Evolutionary conservation across 1,139 yeast genomes (phyloP), one percentile per base, ranked within the genome.

Genomic region (Debaryomyces psychrophilus): DNA sequence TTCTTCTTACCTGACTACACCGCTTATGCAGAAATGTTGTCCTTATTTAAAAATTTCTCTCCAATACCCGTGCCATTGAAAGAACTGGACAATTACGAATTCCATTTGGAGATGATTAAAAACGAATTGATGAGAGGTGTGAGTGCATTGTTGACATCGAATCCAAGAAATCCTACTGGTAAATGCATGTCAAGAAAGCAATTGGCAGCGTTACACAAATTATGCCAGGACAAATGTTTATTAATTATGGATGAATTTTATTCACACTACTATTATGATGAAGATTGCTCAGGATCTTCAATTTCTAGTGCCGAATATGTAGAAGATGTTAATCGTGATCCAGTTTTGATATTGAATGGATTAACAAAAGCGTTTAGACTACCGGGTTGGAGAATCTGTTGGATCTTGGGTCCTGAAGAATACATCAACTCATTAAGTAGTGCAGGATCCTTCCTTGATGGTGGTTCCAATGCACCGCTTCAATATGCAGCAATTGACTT

Each of bases 11-110:
- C 88, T 4, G 88, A 83, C 60, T 82, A 83, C 59, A 82, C 88
- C 22, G 88, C 88, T 3, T 82, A 82, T 57, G 85, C 88, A n/a
- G 88, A 82, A 62, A 82, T 82, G 87, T 69, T 82, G 56, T 79
- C 86, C 11, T 70, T 82, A 45, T 82, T 82, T 68, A 82, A 82
- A 68, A 82, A 82, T 62, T 82, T 82, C 60, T 79, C 85, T 1
- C 87, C 87, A 6, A 81, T 82, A 46, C 88, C 88, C 1, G 87
- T 82, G 8, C 87, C 87, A 1, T 68, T 82, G 54, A 77, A 73
- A 50, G 86, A 82, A 55, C 69, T 76, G 17, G 87, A 82, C 60
- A 77, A 81, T 54, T 82, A 82, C 63, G 80, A 79, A 49, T 74
- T 82, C 37, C 86, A 82, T 57, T 67, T 82, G 54, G 79, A 80